phyloP scores from a whole-genome alignment of 257 asterid genomes.

The Parsonsia alboflavescens region DNA sequence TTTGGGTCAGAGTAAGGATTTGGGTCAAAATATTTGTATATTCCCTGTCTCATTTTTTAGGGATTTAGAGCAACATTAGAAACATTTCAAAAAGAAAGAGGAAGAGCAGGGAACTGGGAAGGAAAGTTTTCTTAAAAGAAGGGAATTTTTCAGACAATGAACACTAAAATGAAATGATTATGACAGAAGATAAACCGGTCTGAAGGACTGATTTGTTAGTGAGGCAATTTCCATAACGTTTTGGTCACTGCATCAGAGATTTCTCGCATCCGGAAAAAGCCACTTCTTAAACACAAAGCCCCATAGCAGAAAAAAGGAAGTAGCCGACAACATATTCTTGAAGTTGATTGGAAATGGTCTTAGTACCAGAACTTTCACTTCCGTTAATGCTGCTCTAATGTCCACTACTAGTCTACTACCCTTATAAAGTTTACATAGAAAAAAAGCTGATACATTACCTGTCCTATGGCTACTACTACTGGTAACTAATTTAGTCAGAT shows the following conservation, averaged over 20 bases:
- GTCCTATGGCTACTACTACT: background rate
- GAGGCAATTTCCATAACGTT: no score
- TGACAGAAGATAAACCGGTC: no score
- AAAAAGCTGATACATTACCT: background rate
- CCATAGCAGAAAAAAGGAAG: background rate
- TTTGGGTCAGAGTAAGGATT: no score
- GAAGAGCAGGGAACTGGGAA: no score
- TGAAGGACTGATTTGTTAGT: background rate
- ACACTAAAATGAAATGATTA: no score
- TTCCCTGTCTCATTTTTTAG: no score
- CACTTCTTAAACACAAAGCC: background rate
- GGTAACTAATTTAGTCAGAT: constrained; percentile 2
- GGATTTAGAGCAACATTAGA: no score
- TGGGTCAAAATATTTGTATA: no score
- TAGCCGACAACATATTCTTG: background rate
- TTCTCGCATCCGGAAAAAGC: background rate
- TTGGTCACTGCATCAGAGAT: background rate
- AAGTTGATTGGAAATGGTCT: background rate
- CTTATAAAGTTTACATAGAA: constrained; percentile 1
- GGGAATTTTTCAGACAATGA: background rate
- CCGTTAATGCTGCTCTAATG: background rate
- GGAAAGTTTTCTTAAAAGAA: no score
- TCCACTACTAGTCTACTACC: background rate
- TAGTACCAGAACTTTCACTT: background rate
- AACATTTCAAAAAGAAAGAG: no score